Conservation (phyloP, 2,329 filamentous ascomycete species). For the Cordyceps tenuipes region DNA sequence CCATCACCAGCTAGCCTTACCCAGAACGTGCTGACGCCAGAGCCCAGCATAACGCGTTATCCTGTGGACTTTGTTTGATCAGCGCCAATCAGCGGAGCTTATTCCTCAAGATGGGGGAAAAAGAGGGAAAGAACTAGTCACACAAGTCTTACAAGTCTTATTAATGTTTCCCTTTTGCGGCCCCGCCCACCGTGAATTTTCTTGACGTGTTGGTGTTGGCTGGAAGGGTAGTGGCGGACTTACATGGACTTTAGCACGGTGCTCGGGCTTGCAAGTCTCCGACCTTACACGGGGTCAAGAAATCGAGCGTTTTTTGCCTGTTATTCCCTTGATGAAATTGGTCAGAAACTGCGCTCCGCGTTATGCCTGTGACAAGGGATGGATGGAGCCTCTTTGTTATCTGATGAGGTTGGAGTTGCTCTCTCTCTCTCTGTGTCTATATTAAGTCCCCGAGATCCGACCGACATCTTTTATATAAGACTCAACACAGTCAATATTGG, state of each 20-base stretch:
- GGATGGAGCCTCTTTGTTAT: neutral
- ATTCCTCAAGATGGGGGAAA: neutral
- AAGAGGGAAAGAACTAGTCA: neutral
- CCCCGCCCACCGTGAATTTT: conserved; percentile 2
- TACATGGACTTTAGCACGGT: conserved; percentile 6
- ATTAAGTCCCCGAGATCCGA: neutral
- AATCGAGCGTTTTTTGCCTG: neutral
- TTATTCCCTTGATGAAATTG: neutral
- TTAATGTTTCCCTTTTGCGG: neutral
- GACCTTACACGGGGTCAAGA: neutral
- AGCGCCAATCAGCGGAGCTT: neutral
- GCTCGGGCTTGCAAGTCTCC: neutral
- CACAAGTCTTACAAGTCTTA: neutral
- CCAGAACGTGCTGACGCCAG: conserved; percentile 1
- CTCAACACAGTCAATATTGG: neutral
- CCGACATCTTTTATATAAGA: neutral
- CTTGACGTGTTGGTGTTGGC: neutral
- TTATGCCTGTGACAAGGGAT: neutral
- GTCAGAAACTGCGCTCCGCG: neutral
- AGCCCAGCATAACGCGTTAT: conserved; percentile 7
- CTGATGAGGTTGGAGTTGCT: neutral
- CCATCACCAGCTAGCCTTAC: neutral
- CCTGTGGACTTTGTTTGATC: neutral
- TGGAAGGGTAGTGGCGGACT: conserved; percentile 2
- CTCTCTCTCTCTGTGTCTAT: neutral